phyloP scores from a whole-genome alignment of 331 rosid genomes.

The Telfairia occidentalis region DNA sequence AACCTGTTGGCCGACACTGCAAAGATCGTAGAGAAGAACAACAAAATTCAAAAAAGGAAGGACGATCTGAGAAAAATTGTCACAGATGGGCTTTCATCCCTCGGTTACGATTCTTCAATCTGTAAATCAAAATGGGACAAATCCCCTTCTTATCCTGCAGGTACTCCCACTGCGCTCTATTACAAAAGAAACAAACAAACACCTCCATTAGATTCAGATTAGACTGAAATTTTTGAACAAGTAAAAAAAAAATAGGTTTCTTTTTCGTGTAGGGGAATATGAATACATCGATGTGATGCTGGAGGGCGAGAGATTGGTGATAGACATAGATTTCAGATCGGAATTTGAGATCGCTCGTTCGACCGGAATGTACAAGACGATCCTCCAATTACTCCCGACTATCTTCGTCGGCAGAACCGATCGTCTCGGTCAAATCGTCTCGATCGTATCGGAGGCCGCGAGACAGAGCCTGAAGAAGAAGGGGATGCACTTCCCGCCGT shows the following conservation, averaged over 20 bases:
- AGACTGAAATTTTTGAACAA: not conserved
- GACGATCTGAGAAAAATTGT: constrained; percentile 56
- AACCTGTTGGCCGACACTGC: constrained; percentile 63
- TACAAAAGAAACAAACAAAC: not conserved
- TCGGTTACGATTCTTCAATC: constrained; percentile 68
- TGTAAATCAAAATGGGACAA: constrained; percentile 91
- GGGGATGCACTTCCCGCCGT: constrained; percentile 82
- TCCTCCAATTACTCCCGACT: constrained; percentile 54
- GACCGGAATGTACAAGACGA: constrained; percentile 49
- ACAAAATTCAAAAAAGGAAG: constrained; percentile 29
- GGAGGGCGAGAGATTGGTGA: constrained; percentile 42
- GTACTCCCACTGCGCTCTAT: not conserved
- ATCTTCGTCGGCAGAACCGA: constrained; percentile 66
- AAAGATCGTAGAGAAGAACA: constrained; percentile 64
- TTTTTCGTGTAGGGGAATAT: constrained; percentile 48
- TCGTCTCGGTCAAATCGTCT: constrained; percentile 43
- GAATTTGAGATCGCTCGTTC: constrained; percentile 83
- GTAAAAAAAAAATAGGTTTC: not conserved
- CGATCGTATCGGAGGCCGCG: constrained; percentile 62
- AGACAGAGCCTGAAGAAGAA: constrained; percentile 75
- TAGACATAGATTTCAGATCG: constrained; percentile 76
- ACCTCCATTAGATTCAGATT: not conserved
- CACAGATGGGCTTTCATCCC: constrained; percentile 41
- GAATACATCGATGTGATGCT: constrained; percentile 67
- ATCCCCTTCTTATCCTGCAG: constrained; percentile 27